Evolutionary conservation across 108 stramenopile species (phyloP), one percentile per base, ranked within the genome.

Genomic region (Pseudonitzschia multiseries): DNA sequence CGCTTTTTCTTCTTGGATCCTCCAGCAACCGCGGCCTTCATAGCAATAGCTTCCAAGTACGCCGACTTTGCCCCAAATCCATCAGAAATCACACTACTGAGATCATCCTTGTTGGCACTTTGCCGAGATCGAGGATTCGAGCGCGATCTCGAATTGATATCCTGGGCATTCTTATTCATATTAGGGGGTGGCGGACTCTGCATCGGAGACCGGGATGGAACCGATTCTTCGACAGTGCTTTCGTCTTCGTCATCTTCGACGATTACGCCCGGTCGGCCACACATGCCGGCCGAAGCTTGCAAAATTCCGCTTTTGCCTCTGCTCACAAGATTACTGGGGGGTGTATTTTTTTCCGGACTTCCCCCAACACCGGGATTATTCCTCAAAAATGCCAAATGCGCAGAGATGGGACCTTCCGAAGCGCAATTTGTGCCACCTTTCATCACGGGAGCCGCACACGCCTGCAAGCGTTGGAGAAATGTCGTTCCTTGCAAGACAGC

Each of bases 11-110:
- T 71, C 67, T 79, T 79, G 51, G 65, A 68, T 20, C 77, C 70
- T 57, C 81, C 79, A 0, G 87, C 78, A 20, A 88, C 81, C 2
- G 87, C 81, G 31, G 89, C 80, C 70, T 86, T 85, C 77, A 88
- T 79, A 13, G 92, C 86, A 69, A 93, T 74, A 0, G 73, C 75
- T 65, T 90, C 89, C 12, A 93, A 77, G 66, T 84, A 93, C 10
- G 86, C 86, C 1, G 87, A 85, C 57, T 89, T 90, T 44, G 85
- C 81, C 21, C 87, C 89, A 48, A 82, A 81, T 33, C 78, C 84
- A n/a, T 70, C 84, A 20, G 85, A 84, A 18, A 81, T 79, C 36
- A 83, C 75, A 50, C 78, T 79, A 65, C 79, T 79, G 50, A 76
- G 36, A 65, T 71, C 76, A 24, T 54, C 65, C 75, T 69, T 52